These are phyloP conservation scores for Pichia insulana DNA, from an alignment of 805 yeast species.

Conservation along the genomic window DNA sequence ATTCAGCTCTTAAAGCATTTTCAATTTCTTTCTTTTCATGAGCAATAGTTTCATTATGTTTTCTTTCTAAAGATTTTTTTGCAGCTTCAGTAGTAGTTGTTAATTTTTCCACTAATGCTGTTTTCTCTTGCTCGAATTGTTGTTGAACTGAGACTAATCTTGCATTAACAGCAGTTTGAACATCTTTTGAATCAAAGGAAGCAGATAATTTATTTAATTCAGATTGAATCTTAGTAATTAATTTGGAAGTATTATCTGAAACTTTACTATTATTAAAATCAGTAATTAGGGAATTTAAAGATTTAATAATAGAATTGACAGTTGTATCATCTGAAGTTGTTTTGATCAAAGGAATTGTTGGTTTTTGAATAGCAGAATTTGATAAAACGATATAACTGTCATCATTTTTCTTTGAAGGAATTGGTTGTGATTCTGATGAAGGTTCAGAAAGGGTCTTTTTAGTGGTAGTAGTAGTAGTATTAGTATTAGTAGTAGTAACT, in stretches of 20 bases:
- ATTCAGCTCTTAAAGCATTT: conserved; percentile 56
- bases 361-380: conserved; percentile 2
- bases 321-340: conserved; percentile 25
- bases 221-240: conserved; percentile 16
- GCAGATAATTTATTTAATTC: conserved; percentile 18
- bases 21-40: conserved; percentile 63
- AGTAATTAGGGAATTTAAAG: conserved; percentile 30
- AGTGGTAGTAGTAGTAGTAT: too few relatives aligned
- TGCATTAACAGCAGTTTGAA: neutral
- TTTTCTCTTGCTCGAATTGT: conserved; percentile 27
- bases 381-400: conserved; percentile 5
- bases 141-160: conserved; percentile 15
- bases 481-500: too few relatives aligned
- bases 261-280: conserved; percentile 20
- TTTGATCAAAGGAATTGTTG: conserved; percentile 23
- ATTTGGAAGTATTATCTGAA: conserved; percentile 17
- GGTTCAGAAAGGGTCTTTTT: neutral
- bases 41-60: conserved; percentile 47
- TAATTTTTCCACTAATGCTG: conserved; percentile 37
- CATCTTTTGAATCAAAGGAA: conserved; percentile 17
- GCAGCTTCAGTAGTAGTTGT: conserved; percentile 54
- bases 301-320: conserved; percentile 28
- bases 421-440: neutral
- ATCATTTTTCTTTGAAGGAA: neutral
- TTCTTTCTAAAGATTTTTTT: conserved; percentile 49